These are phyloP conservation scores for Fusarium chuoi DNA, from an alignment of 2,329 filamentous ascomycete species.

Conservation along the genomic window DNA sequence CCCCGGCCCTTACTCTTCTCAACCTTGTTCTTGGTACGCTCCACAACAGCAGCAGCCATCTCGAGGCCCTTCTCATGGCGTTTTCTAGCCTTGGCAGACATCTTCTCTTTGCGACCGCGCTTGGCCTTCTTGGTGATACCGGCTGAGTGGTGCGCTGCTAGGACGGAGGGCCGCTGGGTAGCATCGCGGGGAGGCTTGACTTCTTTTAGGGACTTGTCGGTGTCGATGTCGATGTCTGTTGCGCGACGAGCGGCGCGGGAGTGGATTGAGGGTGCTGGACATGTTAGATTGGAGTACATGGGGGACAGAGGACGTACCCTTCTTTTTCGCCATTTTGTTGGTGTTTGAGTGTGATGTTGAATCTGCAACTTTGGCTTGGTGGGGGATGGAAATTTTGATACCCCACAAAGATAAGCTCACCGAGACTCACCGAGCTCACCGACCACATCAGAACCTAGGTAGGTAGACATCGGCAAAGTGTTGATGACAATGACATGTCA, in stretches of 20 bases:
- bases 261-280: slow-evolving; percentile 69
- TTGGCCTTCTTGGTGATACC: slow-evolving; percentile 77
- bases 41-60: slow-evolving; percentile 68
- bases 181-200: slow-evolving; percentile 56
- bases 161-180: slow-evolving; percentile 68
- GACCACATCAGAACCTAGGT: not conserved
- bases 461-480: not conserved
- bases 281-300: slow-evolving; percentile 7
- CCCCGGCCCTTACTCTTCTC: slow-evolving; percentile 64
- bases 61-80: slow-evolving; percentile 68
- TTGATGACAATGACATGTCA: not conserved
- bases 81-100: slow-evolving; percentile 65
- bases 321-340: slow-evolving; percentile 48
- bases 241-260: slow-evolving; percentile 81
- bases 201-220: slow-evolving; percentile 76
- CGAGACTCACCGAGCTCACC: slow-evolving; percentile 40
- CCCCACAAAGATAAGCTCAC: slow-evolving; percentile 43
- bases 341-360: slow-evolving; percentile 24
- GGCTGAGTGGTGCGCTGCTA: slow-evolving; percentile 72
- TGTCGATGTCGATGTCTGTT: slow-evolving; percentile 74
- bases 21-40: slow-evolving; percentile 67
- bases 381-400: slow-evolving; percentile 44
- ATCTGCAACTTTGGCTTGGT: slow-evolving; percentile 31
- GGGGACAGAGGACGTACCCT: slow-evolving; percentile 24
- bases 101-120: slow-evolving; percentile 61